Conservation (phyloP, 208 protist genomes). For the Trypanosoma avium region DNA sequence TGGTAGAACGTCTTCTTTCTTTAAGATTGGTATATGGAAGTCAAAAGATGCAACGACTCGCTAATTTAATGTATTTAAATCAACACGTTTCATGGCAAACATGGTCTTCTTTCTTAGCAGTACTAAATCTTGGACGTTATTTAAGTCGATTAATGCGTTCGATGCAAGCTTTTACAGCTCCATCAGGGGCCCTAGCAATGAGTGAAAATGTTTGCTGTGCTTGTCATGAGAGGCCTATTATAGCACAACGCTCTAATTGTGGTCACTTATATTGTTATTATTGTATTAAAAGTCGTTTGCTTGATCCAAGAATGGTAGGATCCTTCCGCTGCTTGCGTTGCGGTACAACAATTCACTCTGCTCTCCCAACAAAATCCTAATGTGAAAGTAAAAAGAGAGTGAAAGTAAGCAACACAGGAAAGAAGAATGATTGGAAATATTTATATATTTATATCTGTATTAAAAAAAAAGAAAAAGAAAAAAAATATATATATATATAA, state of each 20-base stretch:
- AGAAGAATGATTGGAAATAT: not conserved
- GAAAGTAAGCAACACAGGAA: not conserved
- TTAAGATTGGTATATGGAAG: constrained; percentile 87
- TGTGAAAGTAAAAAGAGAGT: not conserved
- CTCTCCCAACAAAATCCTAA: constrained; percentile 1
- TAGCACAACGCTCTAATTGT: constrained; percentile 83
- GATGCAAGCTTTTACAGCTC: constrained; percentile 37
- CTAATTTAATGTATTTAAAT: constrained; percentile 87
- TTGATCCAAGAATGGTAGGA: constrained; percentile 47
- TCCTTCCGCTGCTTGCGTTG: constrained; percentile 83
- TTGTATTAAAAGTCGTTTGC: constrained; percentile 87
- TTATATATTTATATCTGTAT: too few relatives aligned
- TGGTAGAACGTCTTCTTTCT: constrained; percentile 78
- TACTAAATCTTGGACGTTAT: constrained; percentile 75
- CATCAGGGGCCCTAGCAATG: constrained; percentile 14
- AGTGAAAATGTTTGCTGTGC: constrained; percentile 73
- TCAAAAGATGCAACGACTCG: constrained; percentile 77
- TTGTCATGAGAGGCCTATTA: constrained; percentile 61
- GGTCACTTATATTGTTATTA: constrained; percentile 93
- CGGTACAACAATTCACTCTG: constrained; percentile 54
- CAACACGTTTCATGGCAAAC: constrained; percentile 85
- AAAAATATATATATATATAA: not conserved
- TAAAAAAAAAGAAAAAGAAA: not conserved
- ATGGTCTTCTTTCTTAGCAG: constrained; percentile 71
- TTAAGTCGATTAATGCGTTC: constrained; percentile 49